phyloP scores from a whole-genome alignment of 768 basidiomycete genomes.

The Trametes meyenii region DNA sequence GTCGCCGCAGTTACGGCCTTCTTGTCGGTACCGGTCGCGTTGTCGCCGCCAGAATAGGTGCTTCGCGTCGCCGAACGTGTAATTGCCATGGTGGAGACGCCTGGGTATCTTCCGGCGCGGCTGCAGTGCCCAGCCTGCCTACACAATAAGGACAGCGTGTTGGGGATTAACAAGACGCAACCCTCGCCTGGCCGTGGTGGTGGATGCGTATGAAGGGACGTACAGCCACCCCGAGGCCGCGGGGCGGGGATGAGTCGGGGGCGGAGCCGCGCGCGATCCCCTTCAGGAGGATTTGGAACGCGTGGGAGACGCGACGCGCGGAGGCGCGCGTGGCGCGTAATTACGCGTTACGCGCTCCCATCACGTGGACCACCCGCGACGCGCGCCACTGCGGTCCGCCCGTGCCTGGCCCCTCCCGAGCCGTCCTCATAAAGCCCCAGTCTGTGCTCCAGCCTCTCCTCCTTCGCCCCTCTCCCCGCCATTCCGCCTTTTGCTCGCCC shows the following conservation, averaged over 20 bases:
- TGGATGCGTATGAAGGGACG: background rate
- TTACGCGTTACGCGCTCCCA: conserved; percentile 9
- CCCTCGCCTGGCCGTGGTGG: background rate
- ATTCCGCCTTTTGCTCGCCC: background rate
- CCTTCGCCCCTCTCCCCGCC: conserved; percentile 1
- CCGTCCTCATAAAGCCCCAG: background rate
- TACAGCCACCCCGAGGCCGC: background rate
- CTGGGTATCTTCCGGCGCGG: background rate
- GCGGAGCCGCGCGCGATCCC: background rate
- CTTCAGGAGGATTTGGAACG: background rate
- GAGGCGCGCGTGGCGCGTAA: conserved; percentile 8
- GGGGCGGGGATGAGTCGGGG: background rate
- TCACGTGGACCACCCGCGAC: conserved; percentile 5
- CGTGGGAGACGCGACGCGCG: conserved; percentile 5
- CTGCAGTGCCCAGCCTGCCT: too few species aligned
- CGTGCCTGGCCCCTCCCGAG: conserved; percentile 4
- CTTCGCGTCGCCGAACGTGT: conserved; percentile 31
- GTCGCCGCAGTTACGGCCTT: conserved; percentile 2
- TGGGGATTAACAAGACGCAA: too few species aligned
- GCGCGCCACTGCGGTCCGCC: conserved; percentile 11
- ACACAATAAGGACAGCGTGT: too few species aligned
- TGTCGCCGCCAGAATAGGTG: background rate
- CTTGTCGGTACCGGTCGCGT: background rate
- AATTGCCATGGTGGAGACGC: conserved; percentile 22
- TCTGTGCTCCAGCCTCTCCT: background rate